Conservation (phyloP, 1,284 basidiomycete genomes). For the Boletus sp. region DNA sequence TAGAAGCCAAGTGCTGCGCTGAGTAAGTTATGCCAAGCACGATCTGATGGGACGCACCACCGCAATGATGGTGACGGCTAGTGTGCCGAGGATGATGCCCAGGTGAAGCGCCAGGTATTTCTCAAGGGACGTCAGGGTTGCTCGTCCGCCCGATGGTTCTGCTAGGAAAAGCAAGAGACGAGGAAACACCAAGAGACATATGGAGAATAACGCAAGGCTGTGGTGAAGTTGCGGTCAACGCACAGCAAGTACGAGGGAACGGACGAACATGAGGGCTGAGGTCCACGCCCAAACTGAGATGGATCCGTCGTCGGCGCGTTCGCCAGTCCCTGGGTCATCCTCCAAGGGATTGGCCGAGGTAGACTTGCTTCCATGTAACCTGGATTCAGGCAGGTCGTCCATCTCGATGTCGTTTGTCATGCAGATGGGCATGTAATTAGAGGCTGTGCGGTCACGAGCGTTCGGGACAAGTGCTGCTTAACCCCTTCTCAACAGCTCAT, state of each 20-base stretch:
- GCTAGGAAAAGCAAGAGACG: constrained; percentile 59
- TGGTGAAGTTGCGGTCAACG: constrained; percentile 7
- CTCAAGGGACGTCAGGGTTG: constrained; percentile 58
- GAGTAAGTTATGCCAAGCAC: constrained; percentile 5
- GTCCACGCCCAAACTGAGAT: constrained; percentile 46
- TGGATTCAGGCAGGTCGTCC: constrained; percentile 17
- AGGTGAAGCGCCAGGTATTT: constrained; percentile 60
- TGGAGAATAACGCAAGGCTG: constrained; percentile 42
- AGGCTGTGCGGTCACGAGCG: no score
- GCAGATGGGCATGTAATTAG: background rate
- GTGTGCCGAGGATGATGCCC: constrained; percentile 53
- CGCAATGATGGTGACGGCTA: constrained; percentile 54
- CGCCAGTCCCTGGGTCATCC: constrained; percentile 1
- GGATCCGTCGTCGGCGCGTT: constrained; percentile 14
- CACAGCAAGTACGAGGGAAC: background rate
- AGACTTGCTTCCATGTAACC: background rate
- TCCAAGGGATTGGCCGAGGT: constrained; percentile 8
- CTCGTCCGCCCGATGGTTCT: constrained; percentile 41
- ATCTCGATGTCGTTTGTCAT: constrained; percentile 21
- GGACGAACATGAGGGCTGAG: constrained; percentile 40
- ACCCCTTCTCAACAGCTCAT: no score
- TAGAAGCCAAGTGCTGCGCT: constrained; percentile 19
- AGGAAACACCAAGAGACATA: constrained; percentile 52
- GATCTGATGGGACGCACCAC: constrained; percentile 40
- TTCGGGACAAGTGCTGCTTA: no score